Percentiles rank a stretch among this genome's conserved stretches.
These are phyloP conservation scores for Amanita pallidorosea DNA, from an alignment of 768 basidiomycete genomes.

Conservation along the genomic window DNA sequence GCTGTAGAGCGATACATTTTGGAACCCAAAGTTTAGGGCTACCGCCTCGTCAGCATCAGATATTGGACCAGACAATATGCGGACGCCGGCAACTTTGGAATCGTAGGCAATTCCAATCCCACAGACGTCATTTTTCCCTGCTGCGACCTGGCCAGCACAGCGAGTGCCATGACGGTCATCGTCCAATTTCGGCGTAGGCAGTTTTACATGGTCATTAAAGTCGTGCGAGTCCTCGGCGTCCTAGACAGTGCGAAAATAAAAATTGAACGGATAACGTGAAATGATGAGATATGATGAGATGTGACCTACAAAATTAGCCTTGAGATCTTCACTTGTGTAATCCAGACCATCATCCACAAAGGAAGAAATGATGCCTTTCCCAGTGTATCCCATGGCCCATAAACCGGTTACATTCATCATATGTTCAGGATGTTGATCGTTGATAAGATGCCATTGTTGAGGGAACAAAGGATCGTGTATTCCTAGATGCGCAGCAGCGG, in stretches of 20 bases:
- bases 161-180: conserved; percentile 98
- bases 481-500: conserved; percentile 46
- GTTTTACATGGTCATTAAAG: conserved; percentile 85
- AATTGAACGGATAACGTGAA: conserved; percentile 3
- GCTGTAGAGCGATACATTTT: conserved; percentile 86
- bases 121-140: conserved; percentile 85
- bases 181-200: conserved; percentile 78
- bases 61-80: conserved; percentile 92
- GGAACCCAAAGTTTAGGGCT: conserved; percentile 88
- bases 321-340: conserved; percentile 77
- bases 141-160: conserved; percentile 95
- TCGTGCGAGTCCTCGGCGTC: conserved; percentile 85
- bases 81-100: conserved; percentile 85
- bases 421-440: conserved; percentile 70
- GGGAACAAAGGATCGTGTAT: conserved; percentile 77
- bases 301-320: conserved; percentile 77
- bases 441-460: conserved; percentile 92
- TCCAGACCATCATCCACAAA: conserved; percentile 95
- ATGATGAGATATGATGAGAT: background rate
- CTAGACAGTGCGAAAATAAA: conserved; percentile 38
- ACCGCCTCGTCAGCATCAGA: conserved; percentile 94
- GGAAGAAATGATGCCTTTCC: conserved; percentile 76
- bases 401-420: conserved; percentile 89
- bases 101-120: conserved; percentile 91
- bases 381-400: conserved; percentile 88